Percentiles rank a stretch among this genome's conserved stretches.
Evolutionary conservation across 1,284 basidiomycete genomes (phyloP).

Genomic region (Moesziomyces parantarcticus): DNA sequence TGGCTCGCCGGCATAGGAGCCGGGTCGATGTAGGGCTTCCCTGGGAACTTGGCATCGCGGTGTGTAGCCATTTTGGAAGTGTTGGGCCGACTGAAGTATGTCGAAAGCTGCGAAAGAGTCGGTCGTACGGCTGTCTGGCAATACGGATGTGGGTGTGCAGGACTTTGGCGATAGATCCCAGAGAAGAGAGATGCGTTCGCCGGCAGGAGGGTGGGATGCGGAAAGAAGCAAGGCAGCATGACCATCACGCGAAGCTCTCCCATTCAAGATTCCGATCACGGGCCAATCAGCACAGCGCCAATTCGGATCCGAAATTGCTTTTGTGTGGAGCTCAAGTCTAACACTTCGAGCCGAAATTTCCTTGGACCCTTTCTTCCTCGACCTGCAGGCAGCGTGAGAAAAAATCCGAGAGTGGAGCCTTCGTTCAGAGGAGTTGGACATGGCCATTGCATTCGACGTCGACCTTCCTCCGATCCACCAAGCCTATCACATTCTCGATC

Average conservation of each 20-base stretch:
- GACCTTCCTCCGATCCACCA: background rate
- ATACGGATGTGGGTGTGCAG: too few species aligned
- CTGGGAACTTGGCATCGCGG: constrained; percentile 65
- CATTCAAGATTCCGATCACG: constrained; percentile 47
- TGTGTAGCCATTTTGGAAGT: constrained; percentile 63
- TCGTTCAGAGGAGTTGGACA: too few species aligned
- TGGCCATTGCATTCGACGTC: too few species aligned
- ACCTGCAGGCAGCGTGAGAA: background rate
- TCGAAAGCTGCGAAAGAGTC: too few species aligned
- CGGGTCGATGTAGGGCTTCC: constrained; percentile 66
- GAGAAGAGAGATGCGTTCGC: background rate
- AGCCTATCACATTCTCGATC: too few species aligned
- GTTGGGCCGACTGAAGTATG: too few species aligned
- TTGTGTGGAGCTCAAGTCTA: constrained; percentile 6
- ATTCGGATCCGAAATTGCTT: constrained; percentile 28
- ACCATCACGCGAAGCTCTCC: constrained; percentile 6
- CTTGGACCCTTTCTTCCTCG: constrained; percentile 5
- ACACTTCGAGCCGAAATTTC: background rate
- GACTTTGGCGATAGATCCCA: background rate
- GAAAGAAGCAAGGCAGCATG: constrained; percentile 2
- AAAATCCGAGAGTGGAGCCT: too few species aligned
- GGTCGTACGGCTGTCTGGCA: too few species aligned
- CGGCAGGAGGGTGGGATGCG: constrained; percentile 1
- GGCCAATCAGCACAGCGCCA: constrained; percentile 34
- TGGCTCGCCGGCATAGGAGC: constrained; percentile 57